Conservation (phyloP, 768 basidiomycete species). For the Rhizopogon sp. region DNA sequence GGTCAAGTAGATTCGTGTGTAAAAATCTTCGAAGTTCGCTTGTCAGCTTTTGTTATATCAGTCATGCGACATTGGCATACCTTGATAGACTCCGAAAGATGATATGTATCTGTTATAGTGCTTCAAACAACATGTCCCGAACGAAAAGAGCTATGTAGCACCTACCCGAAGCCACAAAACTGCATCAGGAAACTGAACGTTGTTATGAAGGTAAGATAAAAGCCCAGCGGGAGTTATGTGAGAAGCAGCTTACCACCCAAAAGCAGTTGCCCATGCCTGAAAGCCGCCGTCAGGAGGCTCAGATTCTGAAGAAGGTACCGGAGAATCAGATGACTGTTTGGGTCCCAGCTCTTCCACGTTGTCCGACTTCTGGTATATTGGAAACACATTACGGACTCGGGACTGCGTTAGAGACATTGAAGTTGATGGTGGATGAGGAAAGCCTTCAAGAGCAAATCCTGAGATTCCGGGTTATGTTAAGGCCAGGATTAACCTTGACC, state of each 20-base stretch:
- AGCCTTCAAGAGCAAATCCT: no score
- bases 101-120: slow-evolving; percentile 16
- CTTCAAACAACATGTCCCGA: not conserved
- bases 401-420: not conserved
- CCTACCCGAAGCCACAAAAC: slow-evolving; percentile 23
- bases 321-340: not conserved
- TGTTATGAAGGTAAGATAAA: not conserved
- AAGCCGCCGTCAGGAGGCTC: slow-evolving; percentile 7
- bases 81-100: slow-evolving; percentile 30
- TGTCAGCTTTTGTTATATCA: not conserved
- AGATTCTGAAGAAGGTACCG: not conserved
- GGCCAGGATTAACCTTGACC: not conserved
- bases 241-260: slow-evolving; percentile 1
- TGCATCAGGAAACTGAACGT: slow-evolving; percentile 18
- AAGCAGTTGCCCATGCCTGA: slow-evolving; percentile 9
- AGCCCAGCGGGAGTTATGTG: not conserved
- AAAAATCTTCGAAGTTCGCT: slow-evolving; percentile 25
- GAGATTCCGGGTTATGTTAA: not conserved
- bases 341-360: not conserved
- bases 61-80: not conserved
- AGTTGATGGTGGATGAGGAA: no score
- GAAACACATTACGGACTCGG: not conserved
- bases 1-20: slow-evolving; percentile 23
- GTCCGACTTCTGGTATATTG: not conserved
- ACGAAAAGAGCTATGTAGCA: no score